Evolutionary conservation across 148 eudicot species (phyloP).

Genomic region (Persicaria maculosa): DNA sequence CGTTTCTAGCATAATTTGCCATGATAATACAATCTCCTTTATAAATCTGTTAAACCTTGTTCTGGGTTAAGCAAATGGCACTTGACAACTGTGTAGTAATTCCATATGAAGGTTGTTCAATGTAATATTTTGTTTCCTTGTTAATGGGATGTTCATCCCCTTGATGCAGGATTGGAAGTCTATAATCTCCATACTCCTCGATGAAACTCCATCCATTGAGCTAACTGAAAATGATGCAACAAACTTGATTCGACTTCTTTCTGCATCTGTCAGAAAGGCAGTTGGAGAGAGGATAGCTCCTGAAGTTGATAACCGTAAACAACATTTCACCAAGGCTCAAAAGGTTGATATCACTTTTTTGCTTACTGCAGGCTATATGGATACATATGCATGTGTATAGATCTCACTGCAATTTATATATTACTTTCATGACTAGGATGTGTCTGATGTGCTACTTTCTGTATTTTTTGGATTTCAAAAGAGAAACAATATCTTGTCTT

Average conservation of each 20-base stretch:
- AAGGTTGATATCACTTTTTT: conserved; percentile 36
- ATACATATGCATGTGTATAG: not conserved
- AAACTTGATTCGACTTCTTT: conserved; percentile 81
- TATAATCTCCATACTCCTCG: conserved; percentile 66
- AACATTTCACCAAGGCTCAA: conserved; percentile 69
- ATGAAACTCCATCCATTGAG: conserved; percentile 69
- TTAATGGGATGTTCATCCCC: conserved; percentile 11
- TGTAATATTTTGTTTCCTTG: not conserved
- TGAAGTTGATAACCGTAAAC: conserved; percentile 84
- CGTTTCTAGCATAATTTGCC: not conserved
- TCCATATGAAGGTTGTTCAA: not conserved
- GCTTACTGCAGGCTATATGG: not conserved
- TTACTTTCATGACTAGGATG: conserved; percentile 5
- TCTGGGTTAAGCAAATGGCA: conserved; percentile 2
- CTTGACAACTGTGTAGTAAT: not conserved
- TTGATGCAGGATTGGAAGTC: conserved; percentile 84
- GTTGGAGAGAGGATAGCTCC: conserved; percentile 93
- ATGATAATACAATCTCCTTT: not conserved
- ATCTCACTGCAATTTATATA: conserved; percentile 1
- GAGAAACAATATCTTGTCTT: not conserved
- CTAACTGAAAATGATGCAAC: conserved; percentile 84
- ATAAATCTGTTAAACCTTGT: not conserved
- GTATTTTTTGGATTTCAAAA: not conserved
- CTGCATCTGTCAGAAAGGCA: conserved; percentile 81
- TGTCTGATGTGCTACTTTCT: not conserved